Base-by-base conservation (phyloP, 805 yeast genomes). In the Candida dajiaensis region DNA sequence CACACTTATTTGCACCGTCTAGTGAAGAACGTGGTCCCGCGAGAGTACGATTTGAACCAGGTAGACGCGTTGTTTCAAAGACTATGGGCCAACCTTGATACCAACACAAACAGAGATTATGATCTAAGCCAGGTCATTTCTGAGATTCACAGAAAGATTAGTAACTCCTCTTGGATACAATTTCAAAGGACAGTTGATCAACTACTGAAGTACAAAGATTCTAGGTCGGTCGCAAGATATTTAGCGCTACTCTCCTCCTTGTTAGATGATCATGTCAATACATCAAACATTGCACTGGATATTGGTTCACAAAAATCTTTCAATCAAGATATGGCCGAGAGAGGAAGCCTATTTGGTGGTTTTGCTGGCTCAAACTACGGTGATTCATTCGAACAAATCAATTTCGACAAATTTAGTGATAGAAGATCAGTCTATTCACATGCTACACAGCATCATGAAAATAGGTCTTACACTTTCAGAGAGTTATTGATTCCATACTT, bases 181-280 rank as follows among this genome's bases (percentile, higher is more conserved):
- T 67, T 74, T 50, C 68, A 65, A 37, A 43, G 50, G 10, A 51
- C 65, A 1, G 49, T 72, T 18, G 65, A 69, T 2, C 46, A 55
- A 16, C 56, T 74, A 15, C 38, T 65, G 15, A 59, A 53, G 22
- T 46, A 58, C 22, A 64, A 59, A 35, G 55, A 65, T 21, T 45
- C 53, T 4, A 70, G 66, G 4, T 67, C 70, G 25, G 61, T 69
- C 15, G 58, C 65, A 19, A 63, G 57, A 22, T 72, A 72, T 49
- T 54, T 74, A 44, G 53, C 23, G 23, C 4, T 36, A 12, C 39
- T 36, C 12, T 36, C 39, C 18, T 36, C 10, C n/a, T 12, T 36
- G 23, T 19, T 36, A 12, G 25, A 42, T 15, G 21, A 13, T 26
- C 23, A 22, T n/a, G 15, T 16, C 15, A 28, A 33, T 9, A 9